These are phyloP conservation scores for Beauveria australis DNA, from an alignment of 2,329 filamentous ascomycete species.

Conservation along the genomic window DNA sequence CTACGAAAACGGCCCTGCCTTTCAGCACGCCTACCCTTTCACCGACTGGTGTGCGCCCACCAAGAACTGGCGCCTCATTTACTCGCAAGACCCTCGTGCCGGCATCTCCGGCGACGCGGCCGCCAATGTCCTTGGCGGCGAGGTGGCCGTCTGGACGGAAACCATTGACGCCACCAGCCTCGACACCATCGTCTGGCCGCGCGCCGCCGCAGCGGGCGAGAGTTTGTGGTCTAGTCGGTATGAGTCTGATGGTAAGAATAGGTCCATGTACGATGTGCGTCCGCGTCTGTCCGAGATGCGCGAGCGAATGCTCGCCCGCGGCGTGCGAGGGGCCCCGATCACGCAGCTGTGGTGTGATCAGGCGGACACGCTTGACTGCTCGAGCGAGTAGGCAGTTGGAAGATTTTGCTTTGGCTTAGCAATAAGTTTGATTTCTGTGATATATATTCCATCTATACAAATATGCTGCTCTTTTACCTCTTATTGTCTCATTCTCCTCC, in stretches of 20 bases:
- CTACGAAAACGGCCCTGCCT: constrained; percentile 50
- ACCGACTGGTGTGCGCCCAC: constrained; percentile 71
- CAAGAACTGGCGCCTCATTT: constrained; percentile 76
- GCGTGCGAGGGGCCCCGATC: constrained; percentile 55
- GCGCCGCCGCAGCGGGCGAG: constrained; percentile 65
- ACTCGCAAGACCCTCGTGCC: constrained; percentile 66
- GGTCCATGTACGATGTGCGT: constrained; percentile 61
- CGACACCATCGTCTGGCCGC: constrained; percentile 71
- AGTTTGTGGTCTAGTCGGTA: constrained; percentile 70
- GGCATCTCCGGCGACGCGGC: constrained; percentile 53
- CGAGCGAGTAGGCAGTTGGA: not conserved
- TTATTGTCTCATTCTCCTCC: no score
- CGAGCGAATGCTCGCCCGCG: constrained; percentile 63
- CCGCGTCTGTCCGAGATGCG: constrained; percentile 67
- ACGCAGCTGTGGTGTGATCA: constrained; percentile 68
- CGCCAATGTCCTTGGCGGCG: constrained; percentile 69
- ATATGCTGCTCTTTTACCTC: no score
- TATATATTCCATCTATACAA: no score
- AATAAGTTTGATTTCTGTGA: not conserved
- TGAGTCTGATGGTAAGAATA: constrained; percentile 58
- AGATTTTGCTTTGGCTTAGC: not conserved
- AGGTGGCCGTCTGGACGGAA: constrained; percentile 76
- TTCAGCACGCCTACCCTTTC: constrained; percentile 56
- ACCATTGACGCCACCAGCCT: constrained; percentile 68
- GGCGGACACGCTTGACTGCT: constrained; percentile 15